Evolutionary conservation across 139 green algal genomes (phyloP), one percentile per base, ranked within the genome.

Genomic region (Chlorella sp.): DNA sequence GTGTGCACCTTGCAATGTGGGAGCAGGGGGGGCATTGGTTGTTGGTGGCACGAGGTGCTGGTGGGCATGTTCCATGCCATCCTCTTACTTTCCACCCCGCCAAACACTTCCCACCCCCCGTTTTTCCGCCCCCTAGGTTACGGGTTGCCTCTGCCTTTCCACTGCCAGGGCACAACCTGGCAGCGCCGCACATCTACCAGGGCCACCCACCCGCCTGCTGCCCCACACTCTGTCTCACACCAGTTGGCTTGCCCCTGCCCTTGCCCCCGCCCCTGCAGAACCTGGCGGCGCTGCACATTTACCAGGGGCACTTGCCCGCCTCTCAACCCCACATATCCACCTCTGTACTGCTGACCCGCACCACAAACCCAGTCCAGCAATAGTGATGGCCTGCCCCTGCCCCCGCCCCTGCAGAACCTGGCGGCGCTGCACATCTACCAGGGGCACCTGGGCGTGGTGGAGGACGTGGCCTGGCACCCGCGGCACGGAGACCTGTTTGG

Each of bases 401-500:
- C 64, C 64, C 64, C 24, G 19, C 53, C 48, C n/a, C 53, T 60
- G 34, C 78, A 81, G 91, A 83, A 42, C 22, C 90, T 99, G 80
- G 78, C 93, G 0, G 97, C 97, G 30, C 94, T 95, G 86, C 93
- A 92, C 40, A 97, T 97, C 69, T 99, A 96, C 93, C 79, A 91
- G 48, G 91, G 95, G 32, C 97, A 99, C 89, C 60, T 91, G 34
- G 95, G 96, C 12, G 97, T 98, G 22, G 96, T 99, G 12, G 97
- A 99, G 94, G 98, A 99, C 90, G 98, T 99, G 86, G 98, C 98
- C 5, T 99, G 98, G 98, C 98, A 99, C 93, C 95, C 90, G 64
- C 93, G 96, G 71, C 96, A 99, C 81, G 88, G 92, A 30, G 92
- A 98, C 91, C 93, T 99, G 57, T 99, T 99, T 93, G 98, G 97